Percentiles rank a stretch among this genome's conserved stretches.
Evolutionary conservation across 192 early-diverging fungal genomes (phyloP).

Genomic region (Mortierella alpina): DNA sequence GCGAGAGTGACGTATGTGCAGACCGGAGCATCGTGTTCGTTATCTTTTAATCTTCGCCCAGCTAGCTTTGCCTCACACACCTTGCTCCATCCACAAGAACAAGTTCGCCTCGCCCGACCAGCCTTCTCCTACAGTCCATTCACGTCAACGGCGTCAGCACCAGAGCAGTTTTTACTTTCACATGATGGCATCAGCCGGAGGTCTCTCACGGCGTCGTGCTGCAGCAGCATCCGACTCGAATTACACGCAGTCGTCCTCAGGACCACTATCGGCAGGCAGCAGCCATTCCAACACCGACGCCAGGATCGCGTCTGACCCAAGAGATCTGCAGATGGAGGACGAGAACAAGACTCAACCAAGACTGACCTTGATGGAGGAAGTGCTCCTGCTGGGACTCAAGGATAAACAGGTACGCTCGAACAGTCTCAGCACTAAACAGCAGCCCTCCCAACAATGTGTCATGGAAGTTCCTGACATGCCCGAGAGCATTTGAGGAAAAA

Average conservation of each 20-base stretch:
- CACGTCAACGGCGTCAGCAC: not conserved
- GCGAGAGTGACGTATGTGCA: no score
- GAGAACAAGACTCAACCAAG: conserved; percentile 68
- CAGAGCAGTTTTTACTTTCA: not conserved
- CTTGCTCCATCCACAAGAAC: not conserved
- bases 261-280: conserved; percentile 31
- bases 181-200: conserved; percentile 46
- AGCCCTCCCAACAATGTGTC: no score
- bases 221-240: conserved; percentile 35
- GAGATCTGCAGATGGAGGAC: conserved; percentile 65
- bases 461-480: no score
- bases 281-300: conserved; percentile 28
- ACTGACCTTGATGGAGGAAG: conserved; percentile 96
- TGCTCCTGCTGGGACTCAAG: conserved; percentile 93
- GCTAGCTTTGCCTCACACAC: no score
- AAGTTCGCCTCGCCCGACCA: not conserved
- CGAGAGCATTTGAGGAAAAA: no score
- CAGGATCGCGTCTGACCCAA: conserved; percentile 67
- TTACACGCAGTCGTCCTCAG: conserved; percentile 36
- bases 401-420: conserved; percentile 77
- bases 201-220: conserved; percentile 54
- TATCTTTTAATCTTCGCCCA: no score
- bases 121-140: not conserved
- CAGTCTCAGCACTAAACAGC: no score
- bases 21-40: no score